Conservation (phyloP, 345 rosid genomes). For the Dovyalis caffra region DNA sequence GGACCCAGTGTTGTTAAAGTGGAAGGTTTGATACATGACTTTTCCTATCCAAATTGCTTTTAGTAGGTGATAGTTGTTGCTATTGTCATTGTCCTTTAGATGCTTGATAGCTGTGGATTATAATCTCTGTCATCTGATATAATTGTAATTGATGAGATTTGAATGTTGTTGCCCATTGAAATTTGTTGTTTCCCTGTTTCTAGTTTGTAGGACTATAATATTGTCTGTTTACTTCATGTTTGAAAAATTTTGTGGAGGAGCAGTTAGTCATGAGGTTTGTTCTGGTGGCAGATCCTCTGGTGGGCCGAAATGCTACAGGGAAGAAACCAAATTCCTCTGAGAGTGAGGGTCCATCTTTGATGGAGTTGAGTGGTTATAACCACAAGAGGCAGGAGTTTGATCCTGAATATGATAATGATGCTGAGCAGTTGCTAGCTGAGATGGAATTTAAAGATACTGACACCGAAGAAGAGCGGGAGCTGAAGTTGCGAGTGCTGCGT, state of each 20-base stretch:
- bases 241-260: background rate
- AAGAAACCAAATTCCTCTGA: slow-evolving; percentile 57
- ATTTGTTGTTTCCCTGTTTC: background rate
- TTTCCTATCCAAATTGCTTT: background rate
- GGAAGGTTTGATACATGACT: slow-evolving; percentile 33
- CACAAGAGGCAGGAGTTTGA: slow-evolving; percentile 85
- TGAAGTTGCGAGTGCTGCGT: slow-evolving; percentile 78
- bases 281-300: slow-evolving; percentile 58
- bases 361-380: slow-evolving; percentile 78
- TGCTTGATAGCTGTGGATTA: background rate
- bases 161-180: background rate
- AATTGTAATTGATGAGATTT: background rate
- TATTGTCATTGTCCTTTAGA: background rate
- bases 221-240: background rate
- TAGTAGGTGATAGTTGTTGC: background rate
- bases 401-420: slow-evolving; percentile 92
- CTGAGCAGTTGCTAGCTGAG: slow-evolving; percentile 92
- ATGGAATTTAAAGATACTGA: slow-evolving; percentile 96
- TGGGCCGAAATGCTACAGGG: slow-evolving; percentile 60
- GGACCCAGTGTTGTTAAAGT: slow-evolving; percentile 34
- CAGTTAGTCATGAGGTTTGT: background rate
- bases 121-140: background rate
- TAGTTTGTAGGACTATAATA: background rate
- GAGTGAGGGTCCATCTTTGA: slow-evolving; percentile 63
- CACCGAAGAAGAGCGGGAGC: slow-evolving; percentile 76